A percentile compares a stretch with the other conserved stretches of the same genome.
These are phyloP conservation scores for Malus sieversii DNA, from an alignment of 306 rosid genomes.

Conservation along the genomic window DNA sequence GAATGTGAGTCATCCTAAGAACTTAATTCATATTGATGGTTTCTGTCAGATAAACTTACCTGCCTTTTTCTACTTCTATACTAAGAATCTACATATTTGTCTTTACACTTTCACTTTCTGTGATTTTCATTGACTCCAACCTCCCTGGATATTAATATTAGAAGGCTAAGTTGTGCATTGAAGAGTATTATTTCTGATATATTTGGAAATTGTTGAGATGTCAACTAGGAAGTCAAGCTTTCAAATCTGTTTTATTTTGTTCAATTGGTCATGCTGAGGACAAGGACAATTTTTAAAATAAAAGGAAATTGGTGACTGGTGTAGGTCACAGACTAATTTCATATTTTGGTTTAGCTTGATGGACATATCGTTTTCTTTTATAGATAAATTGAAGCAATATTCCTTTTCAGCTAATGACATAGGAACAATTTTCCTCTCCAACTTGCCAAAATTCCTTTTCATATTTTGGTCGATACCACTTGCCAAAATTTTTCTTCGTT, in stretches of 20 bases:
- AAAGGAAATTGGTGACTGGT: too few relatives aligned
- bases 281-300: background rate
- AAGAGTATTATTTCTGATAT: background rate
- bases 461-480: too few relatives aligned
- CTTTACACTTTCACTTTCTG: background rate
- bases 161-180: background rate
- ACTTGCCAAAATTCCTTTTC: too few relatives aligned
- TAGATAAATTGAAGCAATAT: too few relatives aligned
- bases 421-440: too few relatives aligned
- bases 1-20: constrained; percentile 51
- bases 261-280: background rate
- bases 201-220: background rate
- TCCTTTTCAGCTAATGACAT: too few relatives aligned
- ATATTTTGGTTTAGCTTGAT: too few relatives aligned
- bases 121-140: background rate
- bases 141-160: too few relatives aligned
- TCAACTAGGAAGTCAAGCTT: background rate
- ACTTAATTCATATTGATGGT: background rate
- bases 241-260: background rate
- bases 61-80: background rate
- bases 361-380: too few relatives aligned
- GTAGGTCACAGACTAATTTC: too few relatives aligned
- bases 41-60: background rate
- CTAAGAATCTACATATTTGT: background rate
- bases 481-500: too few relatives aligned